Evolutionary conservation across 768 basidiomycete species (phyloP).

Genomic region (Kwoniella mangroviensis): DNA sequence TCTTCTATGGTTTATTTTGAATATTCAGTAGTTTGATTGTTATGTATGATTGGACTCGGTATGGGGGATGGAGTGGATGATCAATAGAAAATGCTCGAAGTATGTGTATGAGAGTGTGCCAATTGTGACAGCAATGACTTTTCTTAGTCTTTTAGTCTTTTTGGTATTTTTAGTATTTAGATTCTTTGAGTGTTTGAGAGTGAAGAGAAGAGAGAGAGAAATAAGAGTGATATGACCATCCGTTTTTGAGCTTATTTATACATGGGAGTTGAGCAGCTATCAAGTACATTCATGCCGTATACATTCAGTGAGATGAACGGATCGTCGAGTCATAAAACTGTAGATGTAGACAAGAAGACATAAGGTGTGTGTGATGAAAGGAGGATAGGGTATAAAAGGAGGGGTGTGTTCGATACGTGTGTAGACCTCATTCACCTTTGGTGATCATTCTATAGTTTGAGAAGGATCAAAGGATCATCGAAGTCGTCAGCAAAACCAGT

Average conservation of each 20-base stretch:
- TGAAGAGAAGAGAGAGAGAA: background rate
- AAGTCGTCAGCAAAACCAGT: too few species aligned
- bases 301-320: background rate
- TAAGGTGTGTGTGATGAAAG: background rate
- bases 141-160: background rate
- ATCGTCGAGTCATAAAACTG: background rate
- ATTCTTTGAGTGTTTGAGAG: too few species aligned
- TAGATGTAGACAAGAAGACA: background rate
- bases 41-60: background rate
- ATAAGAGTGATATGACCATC: too few species aligned
- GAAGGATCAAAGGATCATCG: background rate
- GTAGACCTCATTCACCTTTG: background rate
- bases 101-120: background rate
- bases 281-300: background rate
- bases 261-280: too few species aligned
- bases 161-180: background rate
- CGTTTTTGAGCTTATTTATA: too few species aligned
- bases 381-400: background rate
- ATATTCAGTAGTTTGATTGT: background rate
- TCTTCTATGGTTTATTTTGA: background rate
- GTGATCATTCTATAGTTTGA: background rate
- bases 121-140: too few species aligned
- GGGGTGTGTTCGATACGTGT: background rate
- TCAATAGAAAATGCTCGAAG: background rate
- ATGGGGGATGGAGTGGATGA: background rate